Conservation (phyloP, 495 filamentous ascomycete species). For the Aspergillus affinis region DNA sequence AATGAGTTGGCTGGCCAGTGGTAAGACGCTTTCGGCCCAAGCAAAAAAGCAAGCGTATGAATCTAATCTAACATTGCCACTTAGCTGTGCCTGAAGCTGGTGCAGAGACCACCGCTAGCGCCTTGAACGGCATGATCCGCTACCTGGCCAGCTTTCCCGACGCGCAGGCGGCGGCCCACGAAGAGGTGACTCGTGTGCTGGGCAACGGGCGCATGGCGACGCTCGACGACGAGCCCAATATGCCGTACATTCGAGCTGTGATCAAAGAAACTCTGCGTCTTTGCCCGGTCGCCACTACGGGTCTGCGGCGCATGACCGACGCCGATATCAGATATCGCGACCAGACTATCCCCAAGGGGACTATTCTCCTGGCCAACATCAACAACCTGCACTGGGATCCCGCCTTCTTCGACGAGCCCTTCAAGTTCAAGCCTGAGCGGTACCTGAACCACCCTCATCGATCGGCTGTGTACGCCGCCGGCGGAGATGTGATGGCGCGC, state of each 20-base stretch:
- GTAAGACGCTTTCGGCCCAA: background rate
- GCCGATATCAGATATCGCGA: constrained; percentile 53
- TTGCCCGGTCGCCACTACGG: constrained; percentile 52
- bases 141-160: constrained; percentile 16
- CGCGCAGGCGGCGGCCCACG: constrained; percentile 10
- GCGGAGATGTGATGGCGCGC: constrained; percentile 1
- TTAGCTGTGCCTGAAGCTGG: constrained; percentile 14
- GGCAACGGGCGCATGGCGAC: constrained; percentile 32
- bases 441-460: constrained; percentile 36
- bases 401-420: constrained; percentile 34
- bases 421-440: constrained; percentile 39
- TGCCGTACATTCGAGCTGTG: constrained; percentile 53
- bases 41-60: background rate
- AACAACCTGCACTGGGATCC: constrained; percentile 42
- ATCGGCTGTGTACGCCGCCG: constrained; percentile 32
- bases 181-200: constrained; percentile 16
- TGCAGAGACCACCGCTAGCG: constrained; percentile 19
- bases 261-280: constrained; percentile 62
- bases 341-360: constrained; percentile 47
- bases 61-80: background rate
- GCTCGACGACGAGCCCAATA: constrained; percentile 43
- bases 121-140: constrained; percentile 17
- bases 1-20: background rate
- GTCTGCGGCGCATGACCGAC: constrained; percentile 49
- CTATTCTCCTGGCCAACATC: constrained; percentile 35